phyloP scores from a whole-genome alignment of 129 eudicot species.

The Flaveria sonorensis region DNA sequence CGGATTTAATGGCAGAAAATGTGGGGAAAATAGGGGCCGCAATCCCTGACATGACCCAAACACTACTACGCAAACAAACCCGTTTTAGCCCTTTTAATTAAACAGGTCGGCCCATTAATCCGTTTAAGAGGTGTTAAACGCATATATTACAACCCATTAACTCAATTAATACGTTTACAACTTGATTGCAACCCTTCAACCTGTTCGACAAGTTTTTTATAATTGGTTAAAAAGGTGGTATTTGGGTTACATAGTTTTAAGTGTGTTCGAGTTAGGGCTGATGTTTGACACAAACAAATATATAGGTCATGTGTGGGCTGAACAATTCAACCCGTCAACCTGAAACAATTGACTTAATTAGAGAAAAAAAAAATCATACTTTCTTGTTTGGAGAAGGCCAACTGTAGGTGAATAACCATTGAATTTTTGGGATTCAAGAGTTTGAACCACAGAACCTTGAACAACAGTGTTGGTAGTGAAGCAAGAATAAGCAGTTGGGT shows the following conservation, averaged over 20 bases:
- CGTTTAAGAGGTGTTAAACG: too few relatives aligned
- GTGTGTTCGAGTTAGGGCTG: neutral
- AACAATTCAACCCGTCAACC: neutral
- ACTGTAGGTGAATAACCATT: slow-evolving; percentile 93
- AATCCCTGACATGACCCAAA: too few relatives aligned
- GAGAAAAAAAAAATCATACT: slow-evolving; percentile 36
- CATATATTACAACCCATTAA: too few relatives aligned
- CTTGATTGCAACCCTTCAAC: neutral
- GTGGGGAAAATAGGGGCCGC: neutral
- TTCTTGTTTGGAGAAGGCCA: slow-evolving; percentile 90
- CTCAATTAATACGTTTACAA: too few relatives aligned
- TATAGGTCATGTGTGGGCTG: neutral
- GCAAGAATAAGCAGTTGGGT: slow-evolving; percentile 88
- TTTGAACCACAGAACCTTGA: slow-evolving; percentile 59
- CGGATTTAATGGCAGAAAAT: neutral
- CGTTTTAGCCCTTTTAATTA: too few relatives aligned
- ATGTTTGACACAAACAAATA: neutral
- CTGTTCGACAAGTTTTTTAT: neutral
- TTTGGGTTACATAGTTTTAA: too few relatives aligned
- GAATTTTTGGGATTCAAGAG: slow-evolving; percentile 62
- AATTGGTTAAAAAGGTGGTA: too few relatives aligned
- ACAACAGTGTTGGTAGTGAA: slow-evolving; percentile 55
- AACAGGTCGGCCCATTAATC: too few relatives aligned
- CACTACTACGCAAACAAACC: too few relatives aligned
- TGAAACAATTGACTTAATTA: too few relatives aligned